Conservation (phyloP, 78 protist genomes). For the Cavenderia fasciculata region DNA sequence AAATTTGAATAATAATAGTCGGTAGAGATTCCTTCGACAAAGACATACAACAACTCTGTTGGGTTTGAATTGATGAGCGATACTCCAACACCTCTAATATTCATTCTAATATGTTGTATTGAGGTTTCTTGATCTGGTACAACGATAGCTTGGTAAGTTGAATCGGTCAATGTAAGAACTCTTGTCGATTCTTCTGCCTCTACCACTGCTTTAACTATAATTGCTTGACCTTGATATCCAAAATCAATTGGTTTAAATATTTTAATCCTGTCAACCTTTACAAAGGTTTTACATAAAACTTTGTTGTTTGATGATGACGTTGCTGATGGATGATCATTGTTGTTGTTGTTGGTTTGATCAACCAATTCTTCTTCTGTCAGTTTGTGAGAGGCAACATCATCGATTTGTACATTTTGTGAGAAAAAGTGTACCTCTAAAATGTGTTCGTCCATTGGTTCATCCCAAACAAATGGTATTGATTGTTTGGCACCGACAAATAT, state of each 20-base stretch:
- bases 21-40: conserved; percentile 10
- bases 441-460: conserved; percentile 44
- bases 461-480: conserved; percentile 23
- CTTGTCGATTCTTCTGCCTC: conserved; percentile 75
- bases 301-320: too few species aligned
- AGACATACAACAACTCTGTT: conserved; percentile 57
- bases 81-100: conserved; percentile 58
- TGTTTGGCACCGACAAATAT: neutral
- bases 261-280: conserved; percentile 55
- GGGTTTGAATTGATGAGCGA: conserved; percentile 68
- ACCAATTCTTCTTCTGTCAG: too few species aligned
- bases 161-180: conserved; percentile 24
- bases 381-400: neutral
- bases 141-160: neutral
- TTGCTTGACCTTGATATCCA: neutral
- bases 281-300: conserved; percentile 4
- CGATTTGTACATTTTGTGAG: too few species aligned
- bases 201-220: conserved; percentile 17
- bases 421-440: conserved; percentile 13
- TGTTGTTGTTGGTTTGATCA: neutral
- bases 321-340: too few species aligned
- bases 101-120: conserved; percentile 40
- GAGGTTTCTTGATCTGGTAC: conserved; percentile 32
- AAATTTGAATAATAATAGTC: conserved; percentile 41
- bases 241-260: conserved; percentile 54